Percentiles rank a stretch among this genome's conserved stretches.
Conservation (phyloP, 495 filamentous ascomycete species). For the Podospora comata region DNA sequence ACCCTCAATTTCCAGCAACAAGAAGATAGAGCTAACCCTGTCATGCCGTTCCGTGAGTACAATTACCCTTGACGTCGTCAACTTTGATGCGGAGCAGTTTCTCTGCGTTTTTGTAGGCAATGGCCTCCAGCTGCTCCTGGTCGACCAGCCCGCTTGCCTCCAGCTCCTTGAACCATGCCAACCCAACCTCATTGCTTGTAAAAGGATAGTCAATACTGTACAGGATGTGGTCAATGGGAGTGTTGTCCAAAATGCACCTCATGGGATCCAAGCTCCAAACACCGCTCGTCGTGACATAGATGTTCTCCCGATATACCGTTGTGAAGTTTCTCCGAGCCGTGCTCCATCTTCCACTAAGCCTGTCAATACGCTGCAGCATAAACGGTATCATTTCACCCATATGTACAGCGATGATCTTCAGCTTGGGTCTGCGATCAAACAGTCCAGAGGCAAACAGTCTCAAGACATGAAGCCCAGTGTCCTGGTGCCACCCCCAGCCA, state of each 20-base stretch:
- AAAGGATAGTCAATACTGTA: constrained; percentile 63
- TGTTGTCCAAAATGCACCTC: constrained; percentile 48
- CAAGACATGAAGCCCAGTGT: constrained; percentile 44
- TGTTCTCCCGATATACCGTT: constrained; percentile 57
- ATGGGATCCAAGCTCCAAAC: constrained; percentile 58
- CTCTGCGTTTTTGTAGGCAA: constrained; percentile 57
- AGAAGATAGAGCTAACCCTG: neutral
- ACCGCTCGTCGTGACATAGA: constrained; percentile 64
- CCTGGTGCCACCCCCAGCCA: constrained; percentile 48
- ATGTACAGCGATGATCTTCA: constrained; percentile 66
- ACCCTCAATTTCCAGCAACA: neutral
- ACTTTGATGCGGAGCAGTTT: constrained; percentile 40
- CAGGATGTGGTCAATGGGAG: constrained; percentile 50
- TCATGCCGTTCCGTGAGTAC: neutral
- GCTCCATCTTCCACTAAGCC: constrained; percentile 50
- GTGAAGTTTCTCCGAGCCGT: constrained; percentile 50
- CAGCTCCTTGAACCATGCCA: constrained; percentile 48
- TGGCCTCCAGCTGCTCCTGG: constrained; percentile 49
- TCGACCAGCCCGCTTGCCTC: constrained; percentile 50
- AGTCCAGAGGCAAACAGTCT: constrained; percentile 34
- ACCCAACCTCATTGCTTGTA: constrained; percentile 41
- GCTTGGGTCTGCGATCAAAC: constrained; percentile 52
- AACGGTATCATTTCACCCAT: constrained; percentile 64
- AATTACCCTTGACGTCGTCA: neutral
- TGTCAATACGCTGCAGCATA: constrained; percentile 58